These are phyloP conservation scores for Tetraselmis chui DNA, from an alignment of 139 green algal species.

Conservation along the genomic window DNA sequence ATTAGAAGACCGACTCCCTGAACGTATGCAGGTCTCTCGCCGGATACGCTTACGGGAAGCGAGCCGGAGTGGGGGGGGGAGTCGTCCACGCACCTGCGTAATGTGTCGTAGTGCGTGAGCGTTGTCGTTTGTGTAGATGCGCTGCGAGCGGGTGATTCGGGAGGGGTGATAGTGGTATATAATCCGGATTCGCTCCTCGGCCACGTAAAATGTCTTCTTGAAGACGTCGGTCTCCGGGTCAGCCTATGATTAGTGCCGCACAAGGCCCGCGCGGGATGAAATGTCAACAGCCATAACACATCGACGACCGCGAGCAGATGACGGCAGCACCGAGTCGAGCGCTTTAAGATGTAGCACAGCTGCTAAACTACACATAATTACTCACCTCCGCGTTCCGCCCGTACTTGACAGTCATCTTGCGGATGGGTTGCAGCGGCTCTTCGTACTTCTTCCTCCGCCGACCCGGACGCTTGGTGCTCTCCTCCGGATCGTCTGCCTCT, in stretches of 20 bases:
- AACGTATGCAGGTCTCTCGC: too few species aligned
- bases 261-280: too few species aligned
- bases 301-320: too few species aligned
- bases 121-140: constrained; percentile 57
- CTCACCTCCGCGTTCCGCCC: constrained; percentile 25
- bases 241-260: too few species aligned
- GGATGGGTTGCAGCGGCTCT: constrained; percentile 41
- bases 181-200: constrained; percentile 42
- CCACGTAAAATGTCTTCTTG: constrained; percentile 63
- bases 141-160: constrained; percentile 39
- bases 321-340: too few species aligned
- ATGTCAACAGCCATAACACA: too few species aligned
- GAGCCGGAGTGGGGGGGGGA: too few species aligned
- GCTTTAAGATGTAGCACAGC: too few species aligned
- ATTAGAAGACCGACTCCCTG: too few species aligned
- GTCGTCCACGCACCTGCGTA: constrained; percentile 43
- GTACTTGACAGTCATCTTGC: constrained; percentile 80
- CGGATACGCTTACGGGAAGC: too few species aligned
- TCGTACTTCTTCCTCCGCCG: constrained; percentile 21
- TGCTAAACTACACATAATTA: too few species aligned
- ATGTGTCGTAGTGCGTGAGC: constrained; percentile 44
- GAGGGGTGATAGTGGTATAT: constrained; percentile 54
- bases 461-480: constrained; percentile 6
- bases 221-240: constrained; percentile 51
- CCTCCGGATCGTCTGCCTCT: not conserved